Evolutionary conservation across 163 green algal species (phyloP).

Genomic region (Scenedesmus sp.): DNA sequence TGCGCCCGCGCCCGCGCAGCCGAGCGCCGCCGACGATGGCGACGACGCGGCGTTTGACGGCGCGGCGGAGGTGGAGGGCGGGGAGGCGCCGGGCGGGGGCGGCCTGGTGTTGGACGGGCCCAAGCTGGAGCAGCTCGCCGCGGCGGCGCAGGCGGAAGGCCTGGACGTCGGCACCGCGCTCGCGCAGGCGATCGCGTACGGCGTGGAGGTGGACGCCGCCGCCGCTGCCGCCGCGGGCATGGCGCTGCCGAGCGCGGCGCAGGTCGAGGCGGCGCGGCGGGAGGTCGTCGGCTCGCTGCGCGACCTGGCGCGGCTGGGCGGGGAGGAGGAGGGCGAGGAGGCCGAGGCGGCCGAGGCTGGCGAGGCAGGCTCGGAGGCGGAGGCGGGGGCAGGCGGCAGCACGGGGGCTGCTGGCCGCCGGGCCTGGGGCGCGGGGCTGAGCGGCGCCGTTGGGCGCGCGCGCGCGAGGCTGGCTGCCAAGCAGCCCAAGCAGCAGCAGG

Average conservation of each 20-base stretch:
- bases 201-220: not conserved
- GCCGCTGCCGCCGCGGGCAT: conserved; percentile 17
- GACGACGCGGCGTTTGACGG: not conserved
- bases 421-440: conserved; percentile 10
- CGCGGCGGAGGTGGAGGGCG: not conserved
- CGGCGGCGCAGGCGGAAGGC: conserved; percentile 4
- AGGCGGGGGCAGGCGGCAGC: not conserved
- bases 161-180: conserved; percentile 19
- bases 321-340: conserved; percentile 1
- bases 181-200: conserved; percentile 33
- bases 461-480: conserved; percentile 3
- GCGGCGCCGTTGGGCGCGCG: not conserved
- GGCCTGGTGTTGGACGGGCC: not conserved
- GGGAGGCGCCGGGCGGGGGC: not conserved
- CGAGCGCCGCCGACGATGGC: not conserved
- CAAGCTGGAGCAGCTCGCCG: conserved; percentile 19
- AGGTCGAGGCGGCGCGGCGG: not conserved
- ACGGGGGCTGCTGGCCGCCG: not conserved
- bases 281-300: conserved; percentile 16
- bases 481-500: conserved; percentile 7
- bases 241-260: not conserved
- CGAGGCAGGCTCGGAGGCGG: not conserved
- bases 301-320: too few relatives aligned
- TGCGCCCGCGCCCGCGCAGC: not conserved
- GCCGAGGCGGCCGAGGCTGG: not conserved